phyloP scores from a whole-genome alignment of 2,329 filamentous ascomycete genomes.

The Scopulariopsis brevicaulis region DNA sequence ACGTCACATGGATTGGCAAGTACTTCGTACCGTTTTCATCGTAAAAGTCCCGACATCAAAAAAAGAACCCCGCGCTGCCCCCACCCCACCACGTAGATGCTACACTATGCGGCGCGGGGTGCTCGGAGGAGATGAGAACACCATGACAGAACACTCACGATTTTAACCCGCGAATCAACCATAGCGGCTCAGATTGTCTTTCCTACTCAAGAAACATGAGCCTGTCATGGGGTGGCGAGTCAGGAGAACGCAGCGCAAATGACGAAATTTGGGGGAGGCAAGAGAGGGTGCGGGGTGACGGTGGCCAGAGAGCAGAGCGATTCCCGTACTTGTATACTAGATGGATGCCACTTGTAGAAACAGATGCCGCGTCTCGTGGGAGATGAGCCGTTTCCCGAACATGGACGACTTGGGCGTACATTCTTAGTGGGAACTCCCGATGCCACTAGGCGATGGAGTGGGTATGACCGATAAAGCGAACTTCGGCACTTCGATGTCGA shows the following conservation, averaged over 20 bases:
- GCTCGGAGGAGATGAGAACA: neutral
- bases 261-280: neutral
- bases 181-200: neutral
- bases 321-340: too few species aligned
- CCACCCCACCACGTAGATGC: constrained; percentile 3
- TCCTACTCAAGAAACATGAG: neutral
- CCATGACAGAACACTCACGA: neutral
- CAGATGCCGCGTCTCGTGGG: too few species aligned
- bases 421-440: too few species aligned
- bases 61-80: constrained; percentile 2
- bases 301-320: neutral
- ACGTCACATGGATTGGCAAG: neutral
- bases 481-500: too few species aligned
- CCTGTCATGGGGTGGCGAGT: neutral
- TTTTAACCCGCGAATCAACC: neutral
- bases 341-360: too few species aligned
- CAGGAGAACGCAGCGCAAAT: neutral
- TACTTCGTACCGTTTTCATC: neutral
- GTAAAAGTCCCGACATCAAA: neutral
- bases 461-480: too few species aligned
- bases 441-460: too few species aligned
- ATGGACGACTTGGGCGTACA: too few species aligned
- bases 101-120: neutral
- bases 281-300: neutral
- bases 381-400: too few species aligned